These are phyloP conservation scores for Teratosphaeria gauchensis DNA, from an alignment of 2,329 filamentous ascomycete genomes.

Conservation along the genomic window DNA sequence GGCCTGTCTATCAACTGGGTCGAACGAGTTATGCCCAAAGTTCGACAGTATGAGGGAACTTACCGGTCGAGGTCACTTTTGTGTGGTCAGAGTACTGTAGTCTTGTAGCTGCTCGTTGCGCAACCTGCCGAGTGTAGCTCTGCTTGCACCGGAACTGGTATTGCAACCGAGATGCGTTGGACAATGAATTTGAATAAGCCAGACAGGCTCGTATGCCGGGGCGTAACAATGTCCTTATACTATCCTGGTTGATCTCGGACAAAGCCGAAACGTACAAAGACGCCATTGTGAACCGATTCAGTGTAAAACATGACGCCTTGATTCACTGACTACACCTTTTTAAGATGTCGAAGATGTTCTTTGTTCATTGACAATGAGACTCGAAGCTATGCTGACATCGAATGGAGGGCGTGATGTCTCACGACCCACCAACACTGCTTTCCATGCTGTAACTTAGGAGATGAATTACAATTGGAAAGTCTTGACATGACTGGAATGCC, in stretches of 20 bases:
- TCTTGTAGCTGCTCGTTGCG: not conserved
- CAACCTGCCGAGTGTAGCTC: constrained; percentile 1
- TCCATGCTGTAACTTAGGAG: not conserved
- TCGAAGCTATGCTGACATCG: constrained; percentile 3
- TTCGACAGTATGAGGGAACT: not conserved
- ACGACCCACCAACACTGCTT: not conserved
- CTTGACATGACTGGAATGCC: not conserved
- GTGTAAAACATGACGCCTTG: not conserved
- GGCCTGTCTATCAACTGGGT: not conserved
- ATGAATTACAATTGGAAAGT: constrained; percentile 1
- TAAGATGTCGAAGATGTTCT: not conserved
- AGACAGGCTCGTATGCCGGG: not conserved
- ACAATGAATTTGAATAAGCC: not conserved
- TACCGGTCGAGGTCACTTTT: not conserved
- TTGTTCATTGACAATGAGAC: constrained; percentile 5
- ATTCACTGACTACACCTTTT: not conserved
- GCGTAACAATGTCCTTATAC: not conserved
- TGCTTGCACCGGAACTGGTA: constrained; percentile 5
- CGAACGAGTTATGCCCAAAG: constrained; percentile 1
- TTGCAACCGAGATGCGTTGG: not conserved
- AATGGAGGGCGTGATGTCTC: not conserved
- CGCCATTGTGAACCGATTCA: not conserved
- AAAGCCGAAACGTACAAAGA: not conserved
- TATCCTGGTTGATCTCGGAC: not conserved
- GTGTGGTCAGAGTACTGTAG: not conserved